Evolutionary conservation across 2,329 filamentous ascomycete species (phyloP), one percentile per base, ranked within the genome.

Genomic region (Trichophyton mentagrophytes): DNA sequence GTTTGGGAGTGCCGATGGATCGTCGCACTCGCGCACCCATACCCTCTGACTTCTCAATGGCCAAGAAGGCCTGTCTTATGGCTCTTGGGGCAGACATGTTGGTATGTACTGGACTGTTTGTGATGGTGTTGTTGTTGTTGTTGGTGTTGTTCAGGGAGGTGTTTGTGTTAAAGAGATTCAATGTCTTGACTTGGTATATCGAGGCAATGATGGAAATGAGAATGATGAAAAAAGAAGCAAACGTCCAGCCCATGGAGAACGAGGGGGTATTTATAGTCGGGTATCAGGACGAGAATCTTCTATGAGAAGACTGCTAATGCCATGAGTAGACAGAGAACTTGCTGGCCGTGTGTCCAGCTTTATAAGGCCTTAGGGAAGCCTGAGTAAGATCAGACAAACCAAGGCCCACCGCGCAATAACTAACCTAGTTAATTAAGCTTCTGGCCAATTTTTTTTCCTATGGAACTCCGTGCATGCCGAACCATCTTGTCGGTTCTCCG

Each of bases 1-100:
- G 80, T 66, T 87, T 81, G 3, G 88, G 81, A 0, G 90, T 95
- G 66, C 92, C 92, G 66, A 97, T 88, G 47, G 88, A 91, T 62
- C 92, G 85, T 64, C 92, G 85, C 13, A 97, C 92, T 64, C 85
- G 82, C 3, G 92, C 92, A 61, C 93, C 92, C 0, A 86, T 89
- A 49, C 92, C 92, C 74, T 97, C 92, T 30, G 88, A 79, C 74
- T 95, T 89, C 74, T 96, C 90, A 62, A 87, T 75, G 63, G 92
- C 92, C 51, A 90, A 81, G 74, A 96, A 91, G 66, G 87, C 84
- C 75, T 91, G 88, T 66, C 84, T 84, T 71, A 97, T 92, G 57
- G 85, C 82, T 70, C 93, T 85, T 30, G 88, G 80, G 63, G 84
- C 74, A 49, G 87, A 82, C 82, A 87, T 87, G 60, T 59, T 65